These are phyloP conservation scores for Rutstroemia sp. DNA, from an alignment of 2,329 filamentous ascomycete genomes.

Conservation along the genomic window DNA sequence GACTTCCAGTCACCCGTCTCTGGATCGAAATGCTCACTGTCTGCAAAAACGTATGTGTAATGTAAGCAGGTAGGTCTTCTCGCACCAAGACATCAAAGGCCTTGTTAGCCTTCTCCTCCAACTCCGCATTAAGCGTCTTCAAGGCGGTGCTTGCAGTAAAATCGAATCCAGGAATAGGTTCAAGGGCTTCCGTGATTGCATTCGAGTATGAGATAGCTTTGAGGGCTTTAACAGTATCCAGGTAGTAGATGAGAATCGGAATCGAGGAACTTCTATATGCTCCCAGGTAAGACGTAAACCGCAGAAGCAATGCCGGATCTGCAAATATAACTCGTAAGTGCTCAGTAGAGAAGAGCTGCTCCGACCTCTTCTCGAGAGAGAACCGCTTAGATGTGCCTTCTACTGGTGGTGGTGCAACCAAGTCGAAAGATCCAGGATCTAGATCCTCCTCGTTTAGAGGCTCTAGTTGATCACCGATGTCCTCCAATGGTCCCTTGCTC, in stretches of 20 bases:
- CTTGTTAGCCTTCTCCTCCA: constrained; percentile 56
- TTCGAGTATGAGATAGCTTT: constrained; percentile 66
- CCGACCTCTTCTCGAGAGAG: constrained; percentile 56
- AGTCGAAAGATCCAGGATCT: constrained; percentile 46
- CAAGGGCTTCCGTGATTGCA: constrained; percentile 54
- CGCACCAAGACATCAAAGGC: constrained; percentile 57
- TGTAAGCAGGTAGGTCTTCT: constrained; percentile 65
- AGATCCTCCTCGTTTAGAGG: constrained; percentile 37
- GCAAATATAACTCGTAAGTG: constrained; percentile 60
- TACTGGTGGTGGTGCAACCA: constrained; percentile 35
- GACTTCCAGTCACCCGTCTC: constrained; percentile 57
- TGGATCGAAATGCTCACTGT: constrained; percentile 64
- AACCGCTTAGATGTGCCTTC: constrained; percentile 34
- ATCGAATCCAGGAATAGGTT: constrained; percentile 45
- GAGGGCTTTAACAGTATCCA: constrained; percentile 63
- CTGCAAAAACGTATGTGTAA: constrained; percentile 61
- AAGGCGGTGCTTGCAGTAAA: constrained; percentile 46
- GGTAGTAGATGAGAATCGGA: constrained; percentile 61
- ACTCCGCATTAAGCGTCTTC: constrained; percentile 46
- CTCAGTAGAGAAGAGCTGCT: constrained; percentile 56
- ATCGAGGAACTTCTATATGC: constrained; percentile 53
- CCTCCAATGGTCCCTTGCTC: constrained; percentile 27
- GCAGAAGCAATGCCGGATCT: constrained; percentile 53
- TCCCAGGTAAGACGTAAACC: constrained; percentile 61
- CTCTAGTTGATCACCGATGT: constrained; percentile 42